Evolutionary conservation across 225 moss, liverwort and hornwort species (phyloP), one percentile per base, ranked within the genome.

Genomic region (Bryum argenteum): DNA sequence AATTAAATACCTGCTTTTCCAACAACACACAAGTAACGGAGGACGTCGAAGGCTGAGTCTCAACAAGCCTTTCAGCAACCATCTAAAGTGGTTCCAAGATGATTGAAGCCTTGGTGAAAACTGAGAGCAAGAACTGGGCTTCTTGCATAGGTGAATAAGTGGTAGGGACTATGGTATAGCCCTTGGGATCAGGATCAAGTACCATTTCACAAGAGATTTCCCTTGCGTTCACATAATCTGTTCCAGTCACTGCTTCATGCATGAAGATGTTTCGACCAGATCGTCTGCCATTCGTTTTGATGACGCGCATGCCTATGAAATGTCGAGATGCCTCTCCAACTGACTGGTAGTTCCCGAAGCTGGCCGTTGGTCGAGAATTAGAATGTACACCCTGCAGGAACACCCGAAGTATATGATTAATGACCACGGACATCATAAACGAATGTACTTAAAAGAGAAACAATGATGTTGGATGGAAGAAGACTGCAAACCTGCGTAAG

Each of bases 141-240:
- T 98, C 97, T 81, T 98, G 92, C 67, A 90, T 89, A 11, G 97
- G 97, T 26, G 88, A 91, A 67, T 89, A 88, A 0, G 97, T 98
- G 18, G 94, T 98, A 17, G 97, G 97, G 45, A 98, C 94, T 77
- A 98, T 94, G n/a, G 97, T 98, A 42, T 98, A 98, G 39, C 97
- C 97, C 79, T 98, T 90, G 28, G 91, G 89, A 80, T 98, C 97
- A 62, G 97, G 97, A 33, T 92, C 94, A 50, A 98, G 85, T 56
- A 98, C 92, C 91, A 94, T 94, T 78, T 98, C 97, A 73, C 91
- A 91, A 10, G 97, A 90, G 62, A 94, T 94, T 79, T 98, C 97
- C 55, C 97, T 82, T 40, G 97, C 83, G 72, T 98, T 92, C 26
- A 94, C 97, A 60, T 98, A 98, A 58, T 98, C 97, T 18, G 97